Conservation (phyloP, 192 early-diverging fungal species). For the Chytriomyces confervae region DNA sequence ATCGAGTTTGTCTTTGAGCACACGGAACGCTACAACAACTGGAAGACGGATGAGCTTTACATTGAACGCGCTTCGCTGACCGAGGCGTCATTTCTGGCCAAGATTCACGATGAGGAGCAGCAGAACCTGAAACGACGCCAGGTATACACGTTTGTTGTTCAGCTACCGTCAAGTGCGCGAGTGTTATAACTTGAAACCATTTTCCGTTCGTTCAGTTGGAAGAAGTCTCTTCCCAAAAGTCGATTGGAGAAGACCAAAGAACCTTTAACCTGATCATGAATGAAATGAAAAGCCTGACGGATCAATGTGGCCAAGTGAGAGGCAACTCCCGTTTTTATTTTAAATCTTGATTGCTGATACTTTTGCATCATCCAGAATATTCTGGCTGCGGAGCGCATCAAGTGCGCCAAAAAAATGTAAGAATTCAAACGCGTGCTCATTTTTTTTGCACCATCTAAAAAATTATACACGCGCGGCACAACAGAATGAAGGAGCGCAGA, state of each 20-base stretch:
- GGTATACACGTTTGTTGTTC: neutral
- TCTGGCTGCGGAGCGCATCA: conserved; percentile 33
- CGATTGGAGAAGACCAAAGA: conserved; percentile 35
- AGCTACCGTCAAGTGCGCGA: neutral
- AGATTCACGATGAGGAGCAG: conserved; percentile 40
- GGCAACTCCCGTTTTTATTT: neutral
- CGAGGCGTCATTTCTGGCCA: conserved; percentile 34
- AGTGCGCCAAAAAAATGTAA: conserved; percentile 40
- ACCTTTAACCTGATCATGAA: conserved; percentile 38
- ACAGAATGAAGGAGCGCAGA: conserved; percentile 29
- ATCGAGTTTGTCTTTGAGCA: conserved; percentile 41
- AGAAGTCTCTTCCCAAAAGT: conserved; percentile 27
- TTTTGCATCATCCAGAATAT: conserved; percentile 16
- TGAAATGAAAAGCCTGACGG: conserved; percentile 38
- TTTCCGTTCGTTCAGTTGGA: conserved; percentile 9
- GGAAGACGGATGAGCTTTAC: conserved; percentile 42
- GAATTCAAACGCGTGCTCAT: neutral
- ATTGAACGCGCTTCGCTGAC: conserved; percentile 26
- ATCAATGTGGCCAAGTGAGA: conserved; percentile 32
- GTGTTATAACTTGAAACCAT: neutral
- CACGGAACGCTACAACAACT: conserved; percentile 41
- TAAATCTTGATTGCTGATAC: neutral
- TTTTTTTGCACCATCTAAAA: neutral
- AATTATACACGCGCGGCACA: neutral
- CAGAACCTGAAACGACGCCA: conserved; percentile 35